Conservation (phyloP, 257 asterid genomes). For the Ilex asprella region DNA sequence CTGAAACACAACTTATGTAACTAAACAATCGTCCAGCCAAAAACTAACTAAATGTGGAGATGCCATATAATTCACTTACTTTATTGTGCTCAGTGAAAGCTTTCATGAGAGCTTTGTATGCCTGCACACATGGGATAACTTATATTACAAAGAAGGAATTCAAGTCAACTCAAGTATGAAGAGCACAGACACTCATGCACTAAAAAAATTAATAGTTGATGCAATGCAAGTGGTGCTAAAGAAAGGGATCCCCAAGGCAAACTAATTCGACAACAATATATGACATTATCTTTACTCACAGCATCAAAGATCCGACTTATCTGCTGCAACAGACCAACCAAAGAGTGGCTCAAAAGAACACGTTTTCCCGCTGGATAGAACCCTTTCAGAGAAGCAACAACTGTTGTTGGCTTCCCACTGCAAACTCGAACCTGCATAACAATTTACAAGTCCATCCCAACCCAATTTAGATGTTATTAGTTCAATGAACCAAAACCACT, state of each 20-base stretch:
- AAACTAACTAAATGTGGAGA: too few relatives aligned
- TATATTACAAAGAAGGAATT: constrained; percentile 1
- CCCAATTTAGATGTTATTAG: not conserved
- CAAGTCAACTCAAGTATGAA: constrained; percentile 2
- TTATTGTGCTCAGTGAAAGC: constrained; percentile 78
- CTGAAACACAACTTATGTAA: constrained; percentile 17
- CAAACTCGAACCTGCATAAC: constrained; percentile 58
- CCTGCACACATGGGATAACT: constrained; percentile 34
- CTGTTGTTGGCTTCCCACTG: constrained; percentile 72
- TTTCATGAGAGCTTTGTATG: constrained; percentile 65
- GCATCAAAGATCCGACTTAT: constrained; percentile 61
- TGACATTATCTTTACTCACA: constrained; percentile 34
- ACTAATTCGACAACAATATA: not conserved
- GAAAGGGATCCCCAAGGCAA: not conserved
- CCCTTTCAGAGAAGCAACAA: constrained; percentile 68
- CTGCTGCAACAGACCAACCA: constrained; percentile 72
- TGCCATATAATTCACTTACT: constrained; percentile 31
- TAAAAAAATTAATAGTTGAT: not conserved
- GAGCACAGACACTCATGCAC: not conserved
- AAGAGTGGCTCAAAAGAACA: constrained; percentile 45
- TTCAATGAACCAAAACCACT: not conserved
- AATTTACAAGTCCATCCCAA: constrained; percentile 10
- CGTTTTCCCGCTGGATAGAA: constrained; percentile 77
- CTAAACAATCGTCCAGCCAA: not conserved
- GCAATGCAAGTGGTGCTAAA: too few relatives aligned